Conservation (phyloP, 805 yeast genomes). For the Yamadazyma insecticola region DNA sequence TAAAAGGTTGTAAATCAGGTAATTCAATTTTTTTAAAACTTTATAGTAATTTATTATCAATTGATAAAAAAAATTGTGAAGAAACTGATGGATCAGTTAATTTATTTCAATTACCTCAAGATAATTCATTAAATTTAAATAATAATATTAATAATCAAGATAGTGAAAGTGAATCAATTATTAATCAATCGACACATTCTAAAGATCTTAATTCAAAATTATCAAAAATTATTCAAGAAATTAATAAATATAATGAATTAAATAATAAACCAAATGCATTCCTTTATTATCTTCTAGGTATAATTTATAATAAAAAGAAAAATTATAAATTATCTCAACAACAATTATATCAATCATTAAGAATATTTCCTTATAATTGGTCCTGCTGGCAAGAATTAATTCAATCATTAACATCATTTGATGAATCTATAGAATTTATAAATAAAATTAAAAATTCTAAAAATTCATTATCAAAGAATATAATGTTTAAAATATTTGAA, state of each 20-base stretch:
- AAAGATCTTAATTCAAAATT: conserved; percentile 26
- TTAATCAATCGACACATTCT: no score
- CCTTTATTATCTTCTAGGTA: conserved; percentile 68
- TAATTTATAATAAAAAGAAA: conserved; percentile 58
- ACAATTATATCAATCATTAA: conserved; percentile 55
- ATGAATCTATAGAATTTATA: conserved; percentile 48
- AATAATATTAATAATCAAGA: conserved; percentile 3
- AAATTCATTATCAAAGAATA: conserved; percentile 21
- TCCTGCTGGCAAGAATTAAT: conserved; percentile 84
- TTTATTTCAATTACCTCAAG: conserved; percentile 24
- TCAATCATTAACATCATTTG: conserved; percentile 54
- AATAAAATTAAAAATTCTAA: conserved; percentile 34
- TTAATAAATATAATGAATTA: conserved; percentile 26
- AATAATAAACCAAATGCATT: conserved; percentile 46
- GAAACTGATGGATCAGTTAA: conserved; percentile 64
- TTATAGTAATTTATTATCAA: conserved; percentile 67
- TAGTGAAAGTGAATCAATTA: conserved; percentile 1
- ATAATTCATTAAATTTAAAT: conserved; percentile 3
- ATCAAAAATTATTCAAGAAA: conserved; percentile 34
- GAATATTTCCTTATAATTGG: conserved; percentile 84
- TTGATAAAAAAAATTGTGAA: conserved; percentile 73
- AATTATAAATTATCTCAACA: conserved; percentile 58
- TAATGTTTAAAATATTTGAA: conserved; percentile 53
- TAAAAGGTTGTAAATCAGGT: conserved; percentile 49
- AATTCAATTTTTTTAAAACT: conserved; percentile 57